Evolutionary conservation across 148 eudicot species (phyloP).

Genomic region (Chenopodium album): DNA sequence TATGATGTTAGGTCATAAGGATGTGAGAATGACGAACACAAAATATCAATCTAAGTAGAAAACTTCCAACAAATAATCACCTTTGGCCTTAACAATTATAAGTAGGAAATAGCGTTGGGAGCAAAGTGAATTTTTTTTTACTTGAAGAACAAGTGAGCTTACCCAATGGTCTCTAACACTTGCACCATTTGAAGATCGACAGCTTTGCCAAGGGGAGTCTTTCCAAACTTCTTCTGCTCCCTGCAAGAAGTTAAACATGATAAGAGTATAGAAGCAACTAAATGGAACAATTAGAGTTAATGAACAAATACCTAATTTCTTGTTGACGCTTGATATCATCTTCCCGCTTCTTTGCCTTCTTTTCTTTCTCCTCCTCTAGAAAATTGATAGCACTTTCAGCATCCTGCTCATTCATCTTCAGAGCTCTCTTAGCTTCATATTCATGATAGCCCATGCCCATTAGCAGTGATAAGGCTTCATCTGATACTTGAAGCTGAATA

Average conservation of each 20-base stretch:
- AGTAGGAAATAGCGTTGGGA: neutral
- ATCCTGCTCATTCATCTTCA: constrained; percentile 78
- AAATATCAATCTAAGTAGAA: neutral
- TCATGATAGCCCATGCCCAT: constrained; percentile 89
- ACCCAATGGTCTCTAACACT: constrained; percentile 67
- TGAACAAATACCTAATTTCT: constrained; percentile 53
- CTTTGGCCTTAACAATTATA: neutral
- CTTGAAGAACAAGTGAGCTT: constrained; percentile 12
- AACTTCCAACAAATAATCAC: neutral
- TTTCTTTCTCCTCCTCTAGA: constrained; percentile 68
- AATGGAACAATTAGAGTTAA: neutral
- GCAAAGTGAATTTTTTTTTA: no score
- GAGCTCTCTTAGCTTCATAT: constrained; percentile 67
- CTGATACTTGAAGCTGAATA: constrained; percentile 90
- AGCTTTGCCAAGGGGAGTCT: constrained; percentile 70
- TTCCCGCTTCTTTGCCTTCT: constrained; percentile 45
- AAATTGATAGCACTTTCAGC: constrained; percentile 70
- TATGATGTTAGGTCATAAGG: neutral
- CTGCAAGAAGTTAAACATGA: constrained; percentile 37
- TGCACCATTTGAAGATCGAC: constrained; percentile 67
- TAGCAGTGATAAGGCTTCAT: constrained; percentile 69
- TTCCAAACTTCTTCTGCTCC: constrained; percentile 82
- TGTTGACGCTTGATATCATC: constrained; percentile 59
- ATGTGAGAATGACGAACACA: neutral
- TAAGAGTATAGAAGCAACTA: constrained; percentile 10